Percentiles rank a stretch among this genome's conserved stretches.
These are phyloP conservation scores for Aspergillus sp. DNA, from an alignment of 2,329 filamentous ascomycete species.

Conservation along the genomic window DNA sequence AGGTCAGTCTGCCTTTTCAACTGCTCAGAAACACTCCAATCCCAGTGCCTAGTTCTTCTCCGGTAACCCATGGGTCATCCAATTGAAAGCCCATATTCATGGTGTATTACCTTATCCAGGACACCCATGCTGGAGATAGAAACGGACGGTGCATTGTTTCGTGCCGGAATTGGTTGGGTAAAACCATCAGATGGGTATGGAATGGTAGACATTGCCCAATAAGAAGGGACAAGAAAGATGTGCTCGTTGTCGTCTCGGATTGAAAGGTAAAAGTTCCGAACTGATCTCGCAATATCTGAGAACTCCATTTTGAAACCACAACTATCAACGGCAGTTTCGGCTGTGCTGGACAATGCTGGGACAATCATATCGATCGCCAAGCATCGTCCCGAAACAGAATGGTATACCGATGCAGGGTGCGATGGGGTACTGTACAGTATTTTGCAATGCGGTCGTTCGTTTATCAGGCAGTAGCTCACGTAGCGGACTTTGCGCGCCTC, in stretches of 20 bases:
- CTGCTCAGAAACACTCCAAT: conserved; percentile 42
- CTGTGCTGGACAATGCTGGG: background rate
- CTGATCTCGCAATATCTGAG: conserved; percentile 4
- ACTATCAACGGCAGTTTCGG: too few relatives aligned
- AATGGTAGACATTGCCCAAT: conserved; percentile 20
- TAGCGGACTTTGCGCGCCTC: conserved; percentile 20
- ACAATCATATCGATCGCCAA: conserved; percentile 21
- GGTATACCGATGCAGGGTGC: conserved; percentile 22
- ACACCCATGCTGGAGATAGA: conserved; percentile 24
- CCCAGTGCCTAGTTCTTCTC: conserved; percentile 45
- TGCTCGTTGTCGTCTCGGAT: conserved; percentile 21
- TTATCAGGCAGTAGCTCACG: conserved; percentile 23
- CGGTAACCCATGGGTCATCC: conserved; percentile 45
- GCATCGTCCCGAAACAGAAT: conserved; percentile 23
- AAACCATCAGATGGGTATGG: conserved; percentile 14
- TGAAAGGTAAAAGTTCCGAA: conserved; percentile 18
- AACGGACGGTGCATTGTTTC: conserved; percentile 19
- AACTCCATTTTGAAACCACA: conserved; percentile 7
- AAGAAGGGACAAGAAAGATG: conserved; percentile 16
- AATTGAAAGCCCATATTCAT: conserved; percentile 28
- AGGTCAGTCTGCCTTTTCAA: conserved; percentile 33
- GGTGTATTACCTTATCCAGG: conserved; percentile 35
- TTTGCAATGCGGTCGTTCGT: conserved; percentile 21
- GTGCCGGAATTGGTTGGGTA: conserved; percentile 14
- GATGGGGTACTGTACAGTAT: conserved; percentile 16